These are phyloP conservation scores for Grosmannia huntii DNA, from an alignment of 2,329 filamentous ascomycete genomes.

Conservation along the genomic window DNA sequence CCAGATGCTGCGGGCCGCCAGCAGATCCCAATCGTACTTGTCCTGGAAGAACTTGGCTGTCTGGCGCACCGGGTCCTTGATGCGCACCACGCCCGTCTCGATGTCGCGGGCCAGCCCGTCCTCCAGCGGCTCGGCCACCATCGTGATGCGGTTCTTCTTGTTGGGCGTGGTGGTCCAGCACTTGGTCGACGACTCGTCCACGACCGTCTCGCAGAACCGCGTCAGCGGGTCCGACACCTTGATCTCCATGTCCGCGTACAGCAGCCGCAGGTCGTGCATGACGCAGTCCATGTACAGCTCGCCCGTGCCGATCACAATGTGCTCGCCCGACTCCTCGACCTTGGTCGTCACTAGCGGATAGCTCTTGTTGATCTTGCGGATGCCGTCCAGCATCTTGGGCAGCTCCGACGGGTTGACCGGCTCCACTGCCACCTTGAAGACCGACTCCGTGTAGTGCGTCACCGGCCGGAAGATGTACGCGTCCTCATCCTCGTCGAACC, in stretches of 20 bases:
- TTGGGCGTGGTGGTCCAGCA: conserved; percentile 97
- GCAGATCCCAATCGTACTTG: conserved; percentile 90
- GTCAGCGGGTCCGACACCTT: conserved; percentile 98
- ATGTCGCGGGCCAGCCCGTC: conserved; percentile 93
- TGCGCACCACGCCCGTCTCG: conserved; percentile 77
- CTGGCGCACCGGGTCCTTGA: conserved; percentile 83
- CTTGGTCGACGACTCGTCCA: conserved; percentile 93
- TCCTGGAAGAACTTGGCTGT: conserved; percentile 96
- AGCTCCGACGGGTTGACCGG: conserved; percentile 96
- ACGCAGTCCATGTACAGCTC: conserved; percentile 99
- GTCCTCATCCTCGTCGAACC: conserved; percentile 75
- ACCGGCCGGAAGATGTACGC: conserved; percentile 92
- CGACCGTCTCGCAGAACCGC: conserved; percentile 93
- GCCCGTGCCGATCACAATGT: conserved; percentile 86
- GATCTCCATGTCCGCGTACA: conserved; percentile 99
- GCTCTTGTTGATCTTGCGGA: conserved; percentile 95
- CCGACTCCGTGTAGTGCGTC: conserved; percentile 89
- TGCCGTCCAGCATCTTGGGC: conserved; percentile 95
- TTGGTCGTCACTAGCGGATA: conserved; percentile 94
- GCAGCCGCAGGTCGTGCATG: conserved; percentile 75
- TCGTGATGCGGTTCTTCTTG: conserved; percentile 98
- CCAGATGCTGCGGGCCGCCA: conserved; percentile 93
- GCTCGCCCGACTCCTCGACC: conserved; percentile 95
- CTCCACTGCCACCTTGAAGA: conserved; percentile 95
- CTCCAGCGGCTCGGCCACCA: conserved; percentile 93